Percentiles rank a stretch among this genome's conserved stretches.
Evolutionary conservation across 495 filamentous ascomycete species (phyloP).

Genomic region (Elasticomyces elasticus): DNA sequence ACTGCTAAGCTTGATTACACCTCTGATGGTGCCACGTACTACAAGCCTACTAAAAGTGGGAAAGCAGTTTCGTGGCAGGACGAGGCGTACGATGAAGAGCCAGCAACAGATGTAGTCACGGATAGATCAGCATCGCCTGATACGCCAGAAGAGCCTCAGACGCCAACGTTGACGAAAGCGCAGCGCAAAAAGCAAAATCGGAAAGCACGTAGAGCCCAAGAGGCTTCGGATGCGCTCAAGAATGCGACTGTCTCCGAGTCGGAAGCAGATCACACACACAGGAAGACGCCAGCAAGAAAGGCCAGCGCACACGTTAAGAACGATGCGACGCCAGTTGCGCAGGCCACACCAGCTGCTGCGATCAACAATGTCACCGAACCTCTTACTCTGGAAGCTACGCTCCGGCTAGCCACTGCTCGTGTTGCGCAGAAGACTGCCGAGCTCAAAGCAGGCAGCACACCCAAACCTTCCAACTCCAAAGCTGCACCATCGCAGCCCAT

Average conservation of each 20-base stretch:
- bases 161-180: slow-evolving; percentile 26
- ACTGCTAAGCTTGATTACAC: slow-evolving; percentile 17
- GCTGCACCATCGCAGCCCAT: background rate
- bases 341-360: background rate
- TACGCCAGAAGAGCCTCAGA: slow-evolving; percentile 5
- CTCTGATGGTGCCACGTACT: slow-evolving; percentile 25
- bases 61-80: slow-evolving; percentile 34
- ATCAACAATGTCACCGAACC: background rate
- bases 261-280: slow-evolving; percentile 21
- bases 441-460: background rate
- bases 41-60: background rate
- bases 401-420: background rate
- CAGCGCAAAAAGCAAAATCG: slow-evolving; percentile 31
- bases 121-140: slow-evolving; percentile 12
- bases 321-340: background rate
- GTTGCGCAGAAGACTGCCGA: background rate
- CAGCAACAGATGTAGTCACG: slow-evolving; percentile 20
- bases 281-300: slow-evolving; percentile 18
- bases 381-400: background rate
- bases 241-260: slow-evolving; percentile 20
- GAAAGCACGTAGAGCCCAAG: slow-evolving; percentile 16
- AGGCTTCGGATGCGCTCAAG: slow-evolving; percentile 5
- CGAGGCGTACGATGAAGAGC: slow-evolving; percentile 24
- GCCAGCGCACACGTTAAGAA: slow-evolving; percentile 14
- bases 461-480: background rate